Evolutionary conservation across 169 alveolate genomes (phyloP).

Genomic region (Plasmodium gaboni): DNA sequence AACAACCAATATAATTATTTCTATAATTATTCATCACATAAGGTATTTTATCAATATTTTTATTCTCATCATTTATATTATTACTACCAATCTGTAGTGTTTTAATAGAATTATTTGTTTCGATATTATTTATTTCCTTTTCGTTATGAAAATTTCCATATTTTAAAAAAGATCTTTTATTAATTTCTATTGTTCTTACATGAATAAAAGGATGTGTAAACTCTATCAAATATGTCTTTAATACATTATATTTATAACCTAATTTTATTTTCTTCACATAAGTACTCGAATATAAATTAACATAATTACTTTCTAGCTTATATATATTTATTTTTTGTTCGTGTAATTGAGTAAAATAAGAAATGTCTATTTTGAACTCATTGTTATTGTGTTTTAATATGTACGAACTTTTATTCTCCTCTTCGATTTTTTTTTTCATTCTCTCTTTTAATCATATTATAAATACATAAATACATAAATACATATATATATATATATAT

Average conservation of each 20-base stretch:
- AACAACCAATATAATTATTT: slow-evolving; percentile 29
- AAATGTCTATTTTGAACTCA: slow-evolving; percentile 65
- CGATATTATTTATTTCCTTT: not conserved
- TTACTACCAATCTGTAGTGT: not conserved
- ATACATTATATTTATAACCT: not conserved
- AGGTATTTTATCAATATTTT: not conserved
- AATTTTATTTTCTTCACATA: slow-evolving; percentile 37
- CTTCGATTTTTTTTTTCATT: not conserved
- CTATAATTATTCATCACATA: slow-evolving; percentile 1
- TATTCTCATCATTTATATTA: not conserved
- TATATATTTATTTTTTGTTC: slow-evolving; percentile 40
- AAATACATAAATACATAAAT: not conserved
- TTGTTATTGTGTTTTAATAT: slow-evolving; percentile 33
- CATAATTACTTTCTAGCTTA: slow-evolving; percentile 42
- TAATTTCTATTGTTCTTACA: slow-evolving; percentile 35
- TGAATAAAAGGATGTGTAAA: slow-evolving; percentile 18
- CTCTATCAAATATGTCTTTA: not conserved
- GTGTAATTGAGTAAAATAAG: slow-evolving; percentile 47
- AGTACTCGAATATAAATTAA: slow-evolving; percentile 22
- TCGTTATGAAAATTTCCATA: not conserved
- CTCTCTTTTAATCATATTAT: not conserved
- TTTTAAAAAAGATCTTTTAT: slow-evolving; percentile 15
- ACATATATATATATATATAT: too few species aligned
- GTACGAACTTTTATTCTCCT: not conserved
- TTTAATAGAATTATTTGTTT: not conserved